phyloP scores from a whole-genome alignment of 306 rosid genomes.

The Castanea sativa region DNA sequence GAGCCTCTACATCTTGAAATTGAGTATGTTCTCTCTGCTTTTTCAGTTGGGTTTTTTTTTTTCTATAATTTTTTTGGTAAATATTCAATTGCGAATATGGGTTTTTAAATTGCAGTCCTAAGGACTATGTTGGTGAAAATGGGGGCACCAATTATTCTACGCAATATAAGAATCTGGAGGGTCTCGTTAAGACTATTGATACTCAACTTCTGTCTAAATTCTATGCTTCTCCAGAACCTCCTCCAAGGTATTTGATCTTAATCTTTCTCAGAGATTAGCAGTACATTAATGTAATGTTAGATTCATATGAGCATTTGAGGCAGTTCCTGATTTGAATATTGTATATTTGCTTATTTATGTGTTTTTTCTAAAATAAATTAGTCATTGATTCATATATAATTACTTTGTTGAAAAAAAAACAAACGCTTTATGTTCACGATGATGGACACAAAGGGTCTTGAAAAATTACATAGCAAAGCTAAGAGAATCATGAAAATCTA shows the following conservation, averaged over 20 bases:
- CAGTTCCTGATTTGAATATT: too few relatives aligned
- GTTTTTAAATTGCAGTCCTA: constrained; percentile 48
- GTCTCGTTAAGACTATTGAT: constrained; percentile 53
- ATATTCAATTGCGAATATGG: not conserved
- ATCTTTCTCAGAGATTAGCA: not conserved
- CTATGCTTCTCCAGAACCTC: constrained; percentile 39
- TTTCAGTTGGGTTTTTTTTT: not conserved
- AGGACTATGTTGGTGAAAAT: constrained; percentile 49
- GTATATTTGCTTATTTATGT: too few relatives aligned
- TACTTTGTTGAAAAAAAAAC: too few relatives aligned
- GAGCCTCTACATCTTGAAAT: constrained; percentile 66
- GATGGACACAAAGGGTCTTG: too few relatives aligned
- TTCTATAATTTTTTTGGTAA: not conserved
- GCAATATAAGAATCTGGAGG: constrained; percentile 71
- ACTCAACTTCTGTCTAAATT: constrained; percentile 51
- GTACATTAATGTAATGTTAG: too few relatives aligned
- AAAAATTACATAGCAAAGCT: too few relatives aligned
- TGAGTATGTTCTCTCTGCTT: constrained; percentile 33
- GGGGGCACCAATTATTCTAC: constrained; percentile 59
- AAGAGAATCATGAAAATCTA: too few relatives aligned
- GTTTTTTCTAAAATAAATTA: too few relatives aligned
- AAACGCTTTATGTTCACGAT: too few relatives aligned
- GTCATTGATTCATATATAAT: too few relatives aligned
- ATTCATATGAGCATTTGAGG: too few relatives aligned
- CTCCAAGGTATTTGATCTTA: constrained; percentile 38